Base-by-base conservation (phyloP, 148 eudicot genomes). In the Pouteria glomerata region DNA sequence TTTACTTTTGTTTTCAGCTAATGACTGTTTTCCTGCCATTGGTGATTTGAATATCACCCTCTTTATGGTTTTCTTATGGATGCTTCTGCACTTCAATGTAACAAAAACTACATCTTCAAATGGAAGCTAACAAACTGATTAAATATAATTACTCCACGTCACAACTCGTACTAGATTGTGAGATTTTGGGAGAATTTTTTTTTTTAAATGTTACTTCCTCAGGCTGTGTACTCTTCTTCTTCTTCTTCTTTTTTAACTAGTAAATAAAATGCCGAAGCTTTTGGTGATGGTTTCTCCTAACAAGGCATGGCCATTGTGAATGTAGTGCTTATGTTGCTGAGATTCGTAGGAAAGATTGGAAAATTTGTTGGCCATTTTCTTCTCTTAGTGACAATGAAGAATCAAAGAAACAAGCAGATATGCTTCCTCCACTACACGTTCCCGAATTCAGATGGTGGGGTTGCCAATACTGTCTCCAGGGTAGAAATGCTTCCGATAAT, bases 301-400 rank as follows among this genome's bases (percentile, higher is more conserved):
- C 12, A 48, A 45, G 48, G 48, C 73, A 51, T 30, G 12, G 35
- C 14, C 31, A 18, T 63, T 68, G 67, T 18, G 23, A 60, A 50
- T 68, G 62, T 55, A 75, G 78, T 8, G 73, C 60, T 48, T 75
- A 68, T 69, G 78, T 68, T 60, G 73, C 73, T 75, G 78, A 68
- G 34, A 42, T 68, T 52, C 73, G 78, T 18, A 59, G n/a, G 24
- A 75, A 45, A 61, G 67, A 68, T 29, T 37, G 15, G 58, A 57
- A 75, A 57, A 47, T 50, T 37, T 58, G 68, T 51, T 75, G 78
- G 78, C 78, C 78, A 37, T 75, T 75, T 60, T n/a, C 68, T 68
- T 62, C 53, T 19, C 61, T 69, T 42, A 68, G 23, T 37, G 52
- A 69, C 34, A 18, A 50, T 59, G 61, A 69, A 52, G 68, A 50